A percentile compares a stretch with the other conserved stretches of the same genome.
phyloP scores from a whole-genome alignment of 192 early-diverging fungal species.

The Rhizophagus prolifer region DNA sequence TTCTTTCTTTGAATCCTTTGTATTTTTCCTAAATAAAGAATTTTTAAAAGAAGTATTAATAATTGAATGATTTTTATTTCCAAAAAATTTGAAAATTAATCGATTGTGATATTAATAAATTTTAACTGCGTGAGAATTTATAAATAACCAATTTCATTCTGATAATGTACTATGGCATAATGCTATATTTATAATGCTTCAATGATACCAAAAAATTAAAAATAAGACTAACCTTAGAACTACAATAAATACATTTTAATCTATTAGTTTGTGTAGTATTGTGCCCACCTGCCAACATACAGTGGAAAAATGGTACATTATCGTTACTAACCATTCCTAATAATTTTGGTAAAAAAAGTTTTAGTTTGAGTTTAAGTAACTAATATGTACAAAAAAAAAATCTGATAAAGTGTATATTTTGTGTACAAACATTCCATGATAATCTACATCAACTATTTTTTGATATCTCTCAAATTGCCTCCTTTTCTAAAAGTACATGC shows the following conservation, averaged over 20 bases:
- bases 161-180: not conserved
- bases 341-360: constrained; percentile 30
- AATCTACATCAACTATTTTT: constrained; percentile 40
- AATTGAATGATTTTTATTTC: too few species aligned
- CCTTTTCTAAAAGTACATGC: constrained; percentile 39
- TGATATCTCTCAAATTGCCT: constrained; percentile 31
- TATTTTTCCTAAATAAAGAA: too few species aligned
- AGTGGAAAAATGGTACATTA: constrained; percentile 34
- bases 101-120: too few species aligned
- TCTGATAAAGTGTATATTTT: not conserved
- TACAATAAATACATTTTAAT: constrained; percentile 44
- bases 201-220: not conserved
- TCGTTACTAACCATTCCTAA: constrained; percentile 39
- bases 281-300: constrained; percentile 16
- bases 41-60: too few species aligned
- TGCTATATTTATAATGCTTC: not conserved
- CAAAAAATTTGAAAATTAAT: too few species aligned
- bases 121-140: too few species aligned
- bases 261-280: constrained; percentile 40
- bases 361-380: not conserved
- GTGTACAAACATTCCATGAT: constrained; percentile 36
- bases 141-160: not conserved
- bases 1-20: too few species aligned
- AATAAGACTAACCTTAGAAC: constrained; percentile 35
- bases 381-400: too few species aligned